Percentiles rank a stretch among this genome's conserved stretches.
phyloP scores from a whole-genome alignment of 2,329 filamentous ascomycete genomes.

The Aureobasidium sp. region DNA sequence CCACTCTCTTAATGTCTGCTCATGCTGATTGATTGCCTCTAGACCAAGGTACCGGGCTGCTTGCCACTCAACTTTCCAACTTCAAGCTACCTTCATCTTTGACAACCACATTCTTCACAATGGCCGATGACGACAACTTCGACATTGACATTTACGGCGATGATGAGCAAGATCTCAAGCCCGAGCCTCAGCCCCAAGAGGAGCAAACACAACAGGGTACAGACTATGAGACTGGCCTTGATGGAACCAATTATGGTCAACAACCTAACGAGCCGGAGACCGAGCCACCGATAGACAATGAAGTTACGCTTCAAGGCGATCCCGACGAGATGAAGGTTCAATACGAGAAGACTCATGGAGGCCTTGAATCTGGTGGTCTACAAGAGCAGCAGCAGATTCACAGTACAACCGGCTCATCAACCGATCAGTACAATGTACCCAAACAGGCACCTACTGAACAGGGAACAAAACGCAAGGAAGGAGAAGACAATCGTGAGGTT shows the following conservation, averaged over 20 bases:
- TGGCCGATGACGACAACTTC: constrained; percentile 60
- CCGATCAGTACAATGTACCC: constrained; percentile 31
- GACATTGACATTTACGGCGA: constrained; percentile 66
- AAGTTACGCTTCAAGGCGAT: background rate
- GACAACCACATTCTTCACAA: constrained; percentile 2
- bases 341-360: constrained; percentile 11
- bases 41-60: background rate
- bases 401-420: constrained; percentile 36
- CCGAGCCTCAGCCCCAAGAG: constrained; percentile 16
- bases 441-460: constrained; percentile 45
- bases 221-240: constrained; percentile 27
- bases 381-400: constrained; percentile 23
- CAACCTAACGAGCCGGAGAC: constrained; percentile 23
- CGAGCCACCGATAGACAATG: constrained; percentile 10
- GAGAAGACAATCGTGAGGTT: constrained; percentile 42
- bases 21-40: background rate
- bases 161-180: constrained; percentile 33
- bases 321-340: constrained; percentile 18
- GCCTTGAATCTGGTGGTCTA: background rate
- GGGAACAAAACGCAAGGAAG: constrained; percentile 57
- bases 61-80: no score
- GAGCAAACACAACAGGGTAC: constrained; percentile 25
- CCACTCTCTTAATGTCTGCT: background rate
- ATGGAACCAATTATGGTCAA: constrained; percentile 22
- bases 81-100: background rate